Conservation (phyloP, 768 basidiomycete genomes). For the Mycena pura region DNA sequence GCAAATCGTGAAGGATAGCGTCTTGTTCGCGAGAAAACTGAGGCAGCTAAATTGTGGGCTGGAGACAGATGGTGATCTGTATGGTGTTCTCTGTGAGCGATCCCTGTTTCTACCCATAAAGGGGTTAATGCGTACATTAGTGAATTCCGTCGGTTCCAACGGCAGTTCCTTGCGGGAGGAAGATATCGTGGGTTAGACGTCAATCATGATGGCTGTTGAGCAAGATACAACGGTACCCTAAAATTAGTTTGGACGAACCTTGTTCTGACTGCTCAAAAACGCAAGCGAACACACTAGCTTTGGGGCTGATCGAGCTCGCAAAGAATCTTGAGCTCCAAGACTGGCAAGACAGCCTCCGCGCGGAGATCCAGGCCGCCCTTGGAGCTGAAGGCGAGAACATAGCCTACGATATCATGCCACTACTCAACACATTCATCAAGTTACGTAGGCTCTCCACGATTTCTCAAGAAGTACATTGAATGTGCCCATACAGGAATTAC, state of each 20-base stretch:
- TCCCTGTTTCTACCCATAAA: not conserved
- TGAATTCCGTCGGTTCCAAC: not conserved
- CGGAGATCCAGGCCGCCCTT: constrained; percentile 7
- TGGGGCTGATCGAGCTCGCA: constrained; percentile 12
- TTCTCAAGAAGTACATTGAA: too few species aligned
- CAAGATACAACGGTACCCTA: constrained; percentile 12
- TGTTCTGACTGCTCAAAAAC: too few species aligned
- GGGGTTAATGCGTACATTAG: not conserved
- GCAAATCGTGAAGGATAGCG: not conserved
- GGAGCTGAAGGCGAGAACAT: not conserved
- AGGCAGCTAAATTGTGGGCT: too few species aligned
- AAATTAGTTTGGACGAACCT: too few species aligned
- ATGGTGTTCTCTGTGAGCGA: not conserved
- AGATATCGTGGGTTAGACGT: constrained; percentile 8
- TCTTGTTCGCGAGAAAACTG: not conserved
- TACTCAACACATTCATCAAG: constrained; percentile 27
- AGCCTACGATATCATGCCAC: constrained; percentile 10
- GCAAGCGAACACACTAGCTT: constrained; percentile 14
- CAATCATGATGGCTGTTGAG: constrained; percentile 13
- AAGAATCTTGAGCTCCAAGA: constrained; percentile 14
- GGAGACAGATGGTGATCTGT: not conserved
- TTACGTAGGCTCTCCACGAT: too few species aligned
- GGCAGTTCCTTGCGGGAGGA: constrained; percentile 7
- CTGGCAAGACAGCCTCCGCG: not conserved
- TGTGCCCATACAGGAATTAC: too few species aligned